These are phyloP conservation scores for Blastosporella zonata DNA, from an alignment of 1,284 basidiomycete genomes.

Conservation along the genomic window DNA sequence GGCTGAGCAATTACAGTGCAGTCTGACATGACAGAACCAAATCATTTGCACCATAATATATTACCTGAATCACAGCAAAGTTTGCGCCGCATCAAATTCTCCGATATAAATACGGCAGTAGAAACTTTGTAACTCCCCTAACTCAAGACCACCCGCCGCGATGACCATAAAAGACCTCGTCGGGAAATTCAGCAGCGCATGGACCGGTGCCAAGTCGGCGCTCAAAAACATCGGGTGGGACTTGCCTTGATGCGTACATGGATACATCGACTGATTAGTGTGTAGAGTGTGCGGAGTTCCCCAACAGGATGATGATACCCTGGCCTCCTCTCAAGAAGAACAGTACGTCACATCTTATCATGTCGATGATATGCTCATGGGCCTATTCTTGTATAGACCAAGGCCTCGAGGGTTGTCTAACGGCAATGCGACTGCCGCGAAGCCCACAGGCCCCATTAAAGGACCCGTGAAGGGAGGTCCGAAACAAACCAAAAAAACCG, in stretches of 20 bases:
- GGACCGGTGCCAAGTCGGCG: background rate
- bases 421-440: background rate
- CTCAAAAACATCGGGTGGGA: background rate
- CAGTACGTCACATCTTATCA: background rate
- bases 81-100: no score
- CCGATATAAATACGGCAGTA: no score
- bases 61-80: no score
- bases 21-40: no score
- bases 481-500: background rate
- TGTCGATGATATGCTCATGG: background rate
- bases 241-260: background rate
- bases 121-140: no score
- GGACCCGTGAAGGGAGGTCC: background rate
- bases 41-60: no score
- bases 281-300: background rate
- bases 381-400: background rate
- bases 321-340: background rate
- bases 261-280: background rate
- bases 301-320: background rate
- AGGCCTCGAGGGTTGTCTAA: background rate
- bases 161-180: no score
- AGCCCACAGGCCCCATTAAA: background rate
- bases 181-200: background rate
- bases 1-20: no score
- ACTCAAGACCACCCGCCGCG: no score